phyloP scores from a whole-genome alignment of 176 grass and related monocot genomes.

The Eleusine coracana region DNA sequence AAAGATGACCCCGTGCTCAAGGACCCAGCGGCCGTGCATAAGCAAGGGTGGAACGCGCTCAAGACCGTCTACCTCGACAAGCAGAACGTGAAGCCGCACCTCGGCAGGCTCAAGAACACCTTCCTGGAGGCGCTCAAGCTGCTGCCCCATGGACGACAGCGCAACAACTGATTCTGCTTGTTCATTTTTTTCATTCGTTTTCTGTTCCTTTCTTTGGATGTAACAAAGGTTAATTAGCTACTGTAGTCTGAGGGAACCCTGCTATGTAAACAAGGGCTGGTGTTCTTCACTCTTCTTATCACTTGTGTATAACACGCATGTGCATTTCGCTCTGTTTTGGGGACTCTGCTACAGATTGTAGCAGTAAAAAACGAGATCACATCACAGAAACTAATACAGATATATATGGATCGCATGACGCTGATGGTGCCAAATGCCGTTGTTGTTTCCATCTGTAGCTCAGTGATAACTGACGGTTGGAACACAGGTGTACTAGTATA shows the following conservation, averaged over 20 bases:
- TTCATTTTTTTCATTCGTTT: conserved; percentile 34
- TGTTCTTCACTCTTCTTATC: not conserved
- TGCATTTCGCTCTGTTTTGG: no score
- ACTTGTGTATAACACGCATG: not conserved
- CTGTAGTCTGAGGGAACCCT: no score
- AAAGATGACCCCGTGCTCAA: conserved; percentile 69
- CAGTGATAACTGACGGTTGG: no score
- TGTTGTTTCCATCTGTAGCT: no score
- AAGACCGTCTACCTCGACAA: conserved; percentile 80
- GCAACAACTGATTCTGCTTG: not conserved
- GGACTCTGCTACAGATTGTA: not conserved
- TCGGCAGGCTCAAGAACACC: conserved; percentile 75
- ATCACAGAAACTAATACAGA: no score
- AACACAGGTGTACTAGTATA: no score
- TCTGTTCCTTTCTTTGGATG: conserved; percentile 29
- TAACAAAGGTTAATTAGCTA: not conserved
- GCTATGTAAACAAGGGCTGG: no score
- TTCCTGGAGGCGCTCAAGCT: conserved; percentile 68
- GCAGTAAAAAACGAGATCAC: not conserved
- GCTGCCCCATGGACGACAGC: conserved; percentile 55
- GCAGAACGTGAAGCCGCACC: conserved; percentile 82
- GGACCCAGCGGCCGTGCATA: conserved; percentile 62
- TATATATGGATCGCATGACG: no score
- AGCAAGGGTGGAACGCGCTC: conserved; percentile 68
- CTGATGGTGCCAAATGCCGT: no score